Evolutionary conservation across 2,329 filamentous ascomycete species (phyloP), one percentile per base, ranked within the genome.

Genomic region (Trichophaea hybrida): DNA sequence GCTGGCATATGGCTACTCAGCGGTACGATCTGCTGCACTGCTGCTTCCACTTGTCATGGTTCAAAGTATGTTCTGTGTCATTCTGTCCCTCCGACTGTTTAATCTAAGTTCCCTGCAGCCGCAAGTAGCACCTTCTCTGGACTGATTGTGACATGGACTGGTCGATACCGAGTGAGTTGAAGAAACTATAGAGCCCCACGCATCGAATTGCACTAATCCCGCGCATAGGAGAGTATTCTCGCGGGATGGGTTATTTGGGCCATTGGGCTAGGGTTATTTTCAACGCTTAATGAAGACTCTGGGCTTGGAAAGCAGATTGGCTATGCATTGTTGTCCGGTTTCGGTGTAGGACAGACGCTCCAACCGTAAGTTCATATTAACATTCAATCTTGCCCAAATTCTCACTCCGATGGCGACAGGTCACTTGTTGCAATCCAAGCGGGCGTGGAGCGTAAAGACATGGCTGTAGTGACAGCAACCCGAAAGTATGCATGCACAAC

Each of bases 281-380:
- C 76, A 0, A 79, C 77, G 0, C 69, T 79, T 0, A 73, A 78
- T 60, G 70, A 75, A 58, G 69, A 68, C 0, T 75, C 77, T 0
- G 73, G 75, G 0, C 61, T 80, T 0, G 77, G 72, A 1, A 79
- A 79, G 60, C 77, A 80, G 61, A 75, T 80, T 48, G 78, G 78
- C 1, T 80, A 79, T 62, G 74, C 73, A 0, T 67, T 80, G 6
- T 68, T 81, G 17, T 79, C 78, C 17, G 75, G 76, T 40, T 70
- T 77, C 0, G 77, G 77, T 1, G 75, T 78, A 13, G 76, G 77
- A 1, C 77, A 78, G 53, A 79, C 76, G 1, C 68, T 79, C 32
- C 76, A 78, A 61, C 76, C 76, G 55, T 57, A 44, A 2, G 38
- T 43, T 43, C 38, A 10, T 1, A 15, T 10, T 43, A 43, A 13